These are phyloP conservation scores for Colletotrichum euphorbiae DNA, from an alignment of 2,329 filamentous ascomycete species.

Conservation along the genomic window DNA sequence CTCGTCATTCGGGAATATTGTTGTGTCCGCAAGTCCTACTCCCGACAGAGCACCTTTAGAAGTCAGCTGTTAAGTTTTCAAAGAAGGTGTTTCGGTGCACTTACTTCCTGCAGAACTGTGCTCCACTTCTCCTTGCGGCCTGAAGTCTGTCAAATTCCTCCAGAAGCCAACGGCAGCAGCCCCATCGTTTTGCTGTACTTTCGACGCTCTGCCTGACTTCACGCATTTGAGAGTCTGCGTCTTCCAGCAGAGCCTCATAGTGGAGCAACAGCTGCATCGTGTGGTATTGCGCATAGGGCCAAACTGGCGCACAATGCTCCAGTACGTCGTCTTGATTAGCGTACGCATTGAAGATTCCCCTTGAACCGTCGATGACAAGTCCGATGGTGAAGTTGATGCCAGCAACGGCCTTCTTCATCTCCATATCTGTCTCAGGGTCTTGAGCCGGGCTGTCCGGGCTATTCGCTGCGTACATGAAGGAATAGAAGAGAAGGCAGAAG, in stretches of 20 bases:
- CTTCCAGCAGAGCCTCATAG: constrained; percentile 49
- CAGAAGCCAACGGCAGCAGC: constrained; percentile 44
- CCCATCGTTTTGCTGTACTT: constrained; percentile 51
- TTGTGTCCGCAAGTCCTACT: constrained; percentile 31
- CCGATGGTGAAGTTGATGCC: constrained; percentile 53
- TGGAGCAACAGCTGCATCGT: constrained; percentile 49
- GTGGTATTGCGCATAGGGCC: constrained; percentile 50
- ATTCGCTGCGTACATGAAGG: constrained; percentile 45
- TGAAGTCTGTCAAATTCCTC: constrained; percentile 35
- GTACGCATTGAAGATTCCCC: constrained; percentile 50
- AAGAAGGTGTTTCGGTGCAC: not conserved
- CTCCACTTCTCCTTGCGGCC: constrained; percentile 24
- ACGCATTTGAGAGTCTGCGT: constrained; percentile 48
- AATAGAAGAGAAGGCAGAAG: constrained; percentile 50
- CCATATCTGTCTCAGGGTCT: constrained; percentile 43
- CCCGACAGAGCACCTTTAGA: constrained; percentile 28
- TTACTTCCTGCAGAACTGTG: constrained; percentile 33
- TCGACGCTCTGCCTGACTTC: constrained; percentile 50
- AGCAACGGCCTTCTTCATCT: constrained; percentile 50
- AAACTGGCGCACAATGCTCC: constrained; percentile 49
- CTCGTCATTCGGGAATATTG: constrained; percentile 30
- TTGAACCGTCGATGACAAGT: constrained; percentile 51
- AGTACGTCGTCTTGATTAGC: constrained; percentile 48
- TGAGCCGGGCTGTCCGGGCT: constrained; percentile 41
- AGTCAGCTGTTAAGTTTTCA: constrained; percentile 7